Evolutionary conservation across 305 asterid genomes (phyloP).

Genomic region (Ilex paraguariensis): DNA sequence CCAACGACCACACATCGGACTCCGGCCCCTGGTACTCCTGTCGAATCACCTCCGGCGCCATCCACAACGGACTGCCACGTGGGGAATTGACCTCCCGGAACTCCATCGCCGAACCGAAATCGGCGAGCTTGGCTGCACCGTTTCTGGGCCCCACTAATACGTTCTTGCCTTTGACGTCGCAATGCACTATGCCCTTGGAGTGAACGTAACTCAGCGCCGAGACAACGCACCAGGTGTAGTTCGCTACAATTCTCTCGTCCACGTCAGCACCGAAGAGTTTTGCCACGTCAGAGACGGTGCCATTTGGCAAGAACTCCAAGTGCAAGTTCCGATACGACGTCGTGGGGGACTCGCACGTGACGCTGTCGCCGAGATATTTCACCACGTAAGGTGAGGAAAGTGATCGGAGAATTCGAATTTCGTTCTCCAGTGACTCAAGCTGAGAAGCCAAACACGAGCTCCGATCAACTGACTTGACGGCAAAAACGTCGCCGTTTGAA

Average conservation of each 20-base stretch:
- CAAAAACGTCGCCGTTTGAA: slow-evolving; percentile 1
- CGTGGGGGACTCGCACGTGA: slow-evolving; percentile 2
- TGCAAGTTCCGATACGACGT: slow-evolving; percentile 31
- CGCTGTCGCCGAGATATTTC: slow-evolving; percentile 25
- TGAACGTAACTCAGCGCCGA: slow-evolving; percentile 48
- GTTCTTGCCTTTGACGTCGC: slow-evolving; percentile 54
- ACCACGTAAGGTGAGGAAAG: neutral
- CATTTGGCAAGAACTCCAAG: slow-evolving; percentile 47
- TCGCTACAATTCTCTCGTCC: slow-evolving; percentile 19
- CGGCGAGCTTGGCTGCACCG: slow-evolving; percentile 45
- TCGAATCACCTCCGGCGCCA: slow-evolving; percentile 61
- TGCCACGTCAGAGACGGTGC: slow-evolving; percentile 33
- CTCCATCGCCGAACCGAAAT: slow-evolving; percentile 52
- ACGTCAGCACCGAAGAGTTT: neutral
- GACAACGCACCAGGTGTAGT: slow-evolving; percentile 41
- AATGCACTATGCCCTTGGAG: slow-evolving; percentile 45
- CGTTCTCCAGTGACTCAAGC: neutral
- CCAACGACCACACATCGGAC: slow-evolving; percentile 66
- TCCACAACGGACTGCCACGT: slow-evolving; percentile 62
- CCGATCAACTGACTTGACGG: slow-evolving; percentile 1
- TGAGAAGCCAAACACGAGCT: neutral
- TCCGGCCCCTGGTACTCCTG: slow-evolving; percentile 49
- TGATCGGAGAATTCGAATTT: slow-evolving; percentile 2
- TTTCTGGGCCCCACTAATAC: slow-evolving; percentile 30
- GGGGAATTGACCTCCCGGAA: neutral